Percentiles rank a stretch among this genome's conserved stretches.
phyloP scores from a whole-genome alignment of 371 early-diverging fungal genomes.

The Mortierella sp. region DNA sequence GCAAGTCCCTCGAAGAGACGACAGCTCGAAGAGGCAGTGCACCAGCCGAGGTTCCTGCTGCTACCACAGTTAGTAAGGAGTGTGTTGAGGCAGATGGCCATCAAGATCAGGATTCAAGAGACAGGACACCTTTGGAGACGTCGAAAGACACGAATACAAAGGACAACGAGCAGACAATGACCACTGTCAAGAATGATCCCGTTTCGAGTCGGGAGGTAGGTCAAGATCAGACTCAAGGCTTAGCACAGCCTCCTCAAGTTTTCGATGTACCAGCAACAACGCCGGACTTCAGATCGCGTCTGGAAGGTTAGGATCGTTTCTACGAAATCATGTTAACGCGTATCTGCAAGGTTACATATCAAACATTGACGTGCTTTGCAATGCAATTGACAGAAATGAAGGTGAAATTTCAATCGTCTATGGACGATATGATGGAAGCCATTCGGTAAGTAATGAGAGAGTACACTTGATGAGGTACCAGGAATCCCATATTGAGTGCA shows the following conservation, averaged over 20 bases:
- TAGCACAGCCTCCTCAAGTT: not conserved
- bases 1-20: not conserved
- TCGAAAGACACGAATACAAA: not conserved
- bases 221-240: conserved; percentile 1
- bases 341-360: not conserved
- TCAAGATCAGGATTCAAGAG: not conserved
- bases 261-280: conserved; percentile 8
- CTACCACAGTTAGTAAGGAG: not conserved
- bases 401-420: not conserved
- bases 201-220: not conserved
- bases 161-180: not conserved
- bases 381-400: not conserved
- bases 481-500: not conserved
- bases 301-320: not conserved
- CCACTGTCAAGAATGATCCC: not conserved
- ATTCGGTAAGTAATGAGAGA: conserved; percentile 7
- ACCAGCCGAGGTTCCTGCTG: not conserved
- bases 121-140: not conserved
- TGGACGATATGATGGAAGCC: conserved; percentile 21
- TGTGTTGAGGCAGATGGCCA: not conserved
- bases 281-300: conserved; percentile 7
- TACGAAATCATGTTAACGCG: not conserved
- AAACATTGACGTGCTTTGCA: not conserved
- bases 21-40: not conserved
- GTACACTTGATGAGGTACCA: not conserved